These are phyloP conservation scores for Prosopis cineraria DNA, from an alignment of 306 rosid species.

Conservation along the genomic window DNA sequence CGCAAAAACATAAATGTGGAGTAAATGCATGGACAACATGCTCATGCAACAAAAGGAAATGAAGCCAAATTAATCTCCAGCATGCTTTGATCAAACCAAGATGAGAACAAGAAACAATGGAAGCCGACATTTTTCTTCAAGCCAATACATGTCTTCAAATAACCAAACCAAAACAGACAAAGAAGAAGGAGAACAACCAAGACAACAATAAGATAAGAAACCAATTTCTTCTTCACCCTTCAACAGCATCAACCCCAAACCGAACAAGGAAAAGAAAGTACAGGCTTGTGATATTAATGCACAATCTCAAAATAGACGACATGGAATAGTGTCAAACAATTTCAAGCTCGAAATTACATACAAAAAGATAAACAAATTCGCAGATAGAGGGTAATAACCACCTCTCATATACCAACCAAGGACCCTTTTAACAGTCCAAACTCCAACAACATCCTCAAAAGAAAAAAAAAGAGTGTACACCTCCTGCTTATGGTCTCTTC, in stretches of 20 bases:
- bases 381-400: not conserved
- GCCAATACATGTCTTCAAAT: not conserved
- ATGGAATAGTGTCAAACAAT: not conserved
- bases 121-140: not conserved
- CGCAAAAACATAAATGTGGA: not conserved
- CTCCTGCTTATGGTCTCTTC: not conserved
- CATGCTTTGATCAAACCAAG: not conserved
- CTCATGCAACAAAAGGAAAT: not conserved
- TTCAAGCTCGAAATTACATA: not conserved
- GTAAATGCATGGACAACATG: not conserved
- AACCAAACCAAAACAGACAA: not conserved
- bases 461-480: not conserved
- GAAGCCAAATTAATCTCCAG: not conserved
- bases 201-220: not conserved
- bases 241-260: not conserved
- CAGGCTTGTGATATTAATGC: not conserved
- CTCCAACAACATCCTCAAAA: not conserved
- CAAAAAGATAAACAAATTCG: not conserved
- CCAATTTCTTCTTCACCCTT: not conserved
- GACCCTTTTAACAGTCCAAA: not conserved
- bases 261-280: not conserved
- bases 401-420: not conserved
- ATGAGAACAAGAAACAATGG: not conserved
- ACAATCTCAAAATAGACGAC: not conserved
- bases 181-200: not conserved